These are phyloP conservation scores for Fusarium miscanthi DNA, from an alignment of 2,329 filamentous ascomycete species.

Conservation along the genomic window DNA sequence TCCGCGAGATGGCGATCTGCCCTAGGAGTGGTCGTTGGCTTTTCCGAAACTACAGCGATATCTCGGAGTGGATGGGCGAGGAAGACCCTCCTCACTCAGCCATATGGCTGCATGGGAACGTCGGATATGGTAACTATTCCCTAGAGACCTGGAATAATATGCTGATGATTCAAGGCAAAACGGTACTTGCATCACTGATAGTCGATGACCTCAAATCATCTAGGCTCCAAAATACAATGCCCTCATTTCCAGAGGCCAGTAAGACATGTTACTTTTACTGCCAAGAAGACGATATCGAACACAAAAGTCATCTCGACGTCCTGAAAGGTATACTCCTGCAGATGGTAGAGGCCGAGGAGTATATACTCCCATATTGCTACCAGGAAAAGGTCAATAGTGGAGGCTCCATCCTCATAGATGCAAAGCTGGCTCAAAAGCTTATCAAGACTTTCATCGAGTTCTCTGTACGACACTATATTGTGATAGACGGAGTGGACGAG, in stretches of 20 bases:
- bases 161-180: not conserved
- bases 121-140: not conserved
- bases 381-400: not conserved
- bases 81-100: constrained; percentile 3
- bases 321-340: not conserved
- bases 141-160: accelerated
- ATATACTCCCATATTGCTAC: not conserved
- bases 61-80: constrained; percentile 4
- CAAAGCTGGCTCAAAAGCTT: not conserved
- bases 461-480: not conserved
- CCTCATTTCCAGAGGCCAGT: not conserved
- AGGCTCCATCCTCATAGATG: not conserved
- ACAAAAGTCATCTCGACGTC: not conserved
- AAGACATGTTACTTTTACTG: constrained; percentile 12
- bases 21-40: constrained; percentile 4
- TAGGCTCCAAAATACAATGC: accelerated
- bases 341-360: not conserved
- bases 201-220: not conserved
- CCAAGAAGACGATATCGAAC: not conserved
- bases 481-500: not conserved
- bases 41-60: not conserved
- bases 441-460: not conserved
- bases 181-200: not conserved
- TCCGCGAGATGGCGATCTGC: not conserved
- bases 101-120: constrained; percentile 1